Conservation (phyloP, 106 monocot species). For the Allium sativum region DNA sequence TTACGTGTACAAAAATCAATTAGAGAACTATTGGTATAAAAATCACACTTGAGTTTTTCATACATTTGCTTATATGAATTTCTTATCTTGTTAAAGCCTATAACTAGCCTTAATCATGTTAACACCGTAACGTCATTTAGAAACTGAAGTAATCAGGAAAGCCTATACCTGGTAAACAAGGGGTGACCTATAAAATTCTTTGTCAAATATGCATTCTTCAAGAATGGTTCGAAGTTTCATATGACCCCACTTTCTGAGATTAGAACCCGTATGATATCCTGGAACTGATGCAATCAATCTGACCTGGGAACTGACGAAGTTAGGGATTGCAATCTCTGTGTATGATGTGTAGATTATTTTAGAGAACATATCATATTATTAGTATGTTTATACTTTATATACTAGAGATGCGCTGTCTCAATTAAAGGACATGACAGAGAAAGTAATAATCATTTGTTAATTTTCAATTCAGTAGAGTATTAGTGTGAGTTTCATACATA, state of each 20-base stretch:
- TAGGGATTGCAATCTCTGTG: background rate
- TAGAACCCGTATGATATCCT: constrained; percentile 74
- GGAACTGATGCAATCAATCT: constrained; percentile 92
- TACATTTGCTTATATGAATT: too few species aligned
- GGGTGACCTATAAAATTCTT: constrained; percentile 69
- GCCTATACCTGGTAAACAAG: constrained; percentile 77
- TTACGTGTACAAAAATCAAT: too few species aligned
- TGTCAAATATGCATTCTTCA: constrained; percentile 58
- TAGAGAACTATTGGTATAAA: too few species aligned
- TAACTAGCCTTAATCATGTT: too few species aligned
- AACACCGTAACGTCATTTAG: too few species aligned
- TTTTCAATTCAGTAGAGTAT: too few species aligned
- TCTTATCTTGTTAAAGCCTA: too few species aligned
- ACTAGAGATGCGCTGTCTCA: too few species aligned
- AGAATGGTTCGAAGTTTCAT: constrained; percentile 78
- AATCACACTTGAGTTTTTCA: too few species aligned
- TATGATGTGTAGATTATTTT: background rate
- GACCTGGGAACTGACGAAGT: constrained; percentile 33
- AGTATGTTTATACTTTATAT: too few species aligned
- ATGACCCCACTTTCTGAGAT: constrained; percentile 91
- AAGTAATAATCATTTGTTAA: too few species aligned
- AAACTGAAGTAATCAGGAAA: background rate
- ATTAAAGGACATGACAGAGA: background rate
- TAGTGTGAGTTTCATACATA: too few species aligned
- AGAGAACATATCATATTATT: background rate